These are phyloP conservation scores for Magnolia sinica DNA, from an alignment of 164 flowering plant species.

Conservation along the genomic window DNA sequence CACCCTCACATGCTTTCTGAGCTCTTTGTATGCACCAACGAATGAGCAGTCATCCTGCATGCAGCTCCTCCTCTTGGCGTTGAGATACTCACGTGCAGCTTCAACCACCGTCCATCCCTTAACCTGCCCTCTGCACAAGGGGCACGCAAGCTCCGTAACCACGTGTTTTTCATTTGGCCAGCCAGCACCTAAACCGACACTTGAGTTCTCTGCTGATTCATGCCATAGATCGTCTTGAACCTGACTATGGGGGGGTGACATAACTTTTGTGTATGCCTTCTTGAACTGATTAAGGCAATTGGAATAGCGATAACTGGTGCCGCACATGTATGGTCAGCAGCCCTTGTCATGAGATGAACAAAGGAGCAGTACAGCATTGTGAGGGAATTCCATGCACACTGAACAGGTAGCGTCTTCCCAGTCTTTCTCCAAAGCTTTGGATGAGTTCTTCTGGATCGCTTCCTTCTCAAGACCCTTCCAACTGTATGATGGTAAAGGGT, in stretches of 20 bases:
- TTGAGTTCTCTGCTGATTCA: conserved; percentile 6
- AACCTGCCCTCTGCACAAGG: conserved; percentile 51
- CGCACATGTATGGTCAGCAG: conserved; percentile 78
- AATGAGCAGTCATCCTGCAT: conserved; percentile 42
- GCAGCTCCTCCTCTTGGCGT: conserved; percentile 39
- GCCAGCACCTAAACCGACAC: conserved; percentile 6
- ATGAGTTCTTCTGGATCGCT: conserved; percentile 20
- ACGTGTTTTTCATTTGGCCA: conserved; percentile 24
- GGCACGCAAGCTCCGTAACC: conserved; percentile 40
- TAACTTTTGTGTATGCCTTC: conserved; percentile 29
- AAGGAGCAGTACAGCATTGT: conserved; percentile 71
- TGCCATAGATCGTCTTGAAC: conserved; percentile 8
- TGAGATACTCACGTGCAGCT: conserved; percentile 42
- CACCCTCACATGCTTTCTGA: conserved; percentile 37
- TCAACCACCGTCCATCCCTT: conserved; percentile 53
- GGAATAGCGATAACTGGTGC: conserved; percentile 59
- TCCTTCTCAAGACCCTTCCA: conserved; percentile 20
- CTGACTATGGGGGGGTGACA: conserved; percentile 11
- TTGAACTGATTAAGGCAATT: conserved; percentile 66
- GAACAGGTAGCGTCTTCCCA: conserved; percentile 70
- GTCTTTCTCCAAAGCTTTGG: conserved; percentile 38
- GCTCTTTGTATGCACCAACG: conserved; percentile 36
- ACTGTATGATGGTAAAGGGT: conserved; percentile 34
- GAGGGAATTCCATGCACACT: conserved; percentile 73
- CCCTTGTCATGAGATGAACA: conserved; percentile 76